Conservation (phyloP, 805 yeast species). For the Myxozyma neglecta region DNA sequence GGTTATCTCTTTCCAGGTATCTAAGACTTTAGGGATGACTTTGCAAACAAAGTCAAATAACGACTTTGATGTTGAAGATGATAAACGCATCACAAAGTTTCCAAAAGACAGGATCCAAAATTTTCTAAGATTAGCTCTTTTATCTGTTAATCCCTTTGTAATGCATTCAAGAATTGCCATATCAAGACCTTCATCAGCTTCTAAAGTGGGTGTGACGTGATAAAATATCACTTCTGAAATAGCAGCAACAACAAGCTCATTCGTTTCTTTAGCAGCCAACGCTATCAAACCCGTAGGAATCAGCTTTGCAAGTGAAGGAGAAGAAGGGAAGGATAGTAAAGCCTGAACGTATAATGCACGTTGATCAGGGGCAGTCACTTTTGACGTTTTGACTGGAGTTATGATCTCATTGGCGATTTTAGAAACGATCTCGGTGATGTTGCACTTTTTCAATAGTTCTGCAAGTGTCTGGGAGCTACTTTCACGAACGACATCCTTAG, state of each 20-base stretch:
- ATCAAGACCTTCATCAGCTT: conserved; percentile 32
- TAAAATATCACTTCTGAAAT: conserved; percentile 52
- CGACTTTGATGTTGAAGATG: conserved; percentile 7
- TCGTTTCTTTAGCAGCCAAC: conserved; percentile 68
- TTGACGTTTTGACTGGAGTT: conserved; percentile 55
- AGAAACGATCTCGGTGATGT: conserved; percentile 36
- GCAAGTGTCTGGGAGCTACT: conserved; percentile 47
- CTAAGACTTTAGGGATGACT: conserved; percentile 36
- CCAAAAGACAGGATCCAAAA: conserved; percentile 66
- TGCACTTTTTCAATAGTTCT: conserved; percentile 36
- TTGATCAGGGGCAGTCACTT: conserved; percentile 63
- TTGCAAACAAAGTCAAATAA: conserved; percentile 30
- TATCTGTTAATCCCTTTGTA: conserved; percentile 62
- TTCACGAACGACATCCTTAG: conserved; percentile 64
- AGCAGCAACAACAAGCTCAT: conserved; percentile 60
- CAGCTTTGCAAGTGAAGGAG: conserved; percentile 40
- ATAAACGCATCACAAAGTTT: conserved; percentile 33
- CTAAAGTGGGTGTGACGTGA: conserved; percentile 44
- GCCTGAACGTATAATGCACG: conserved; percentile 55
- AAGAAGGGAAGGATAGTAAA: conserved; percentile 42
- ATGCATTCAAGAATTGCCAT: conserved; percentile 41
- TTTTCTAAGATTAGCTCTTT: conserved; percentile 61
- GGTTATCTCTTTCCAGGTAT: conserved; percentile 48
- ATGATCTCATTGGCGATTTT: conserved; percentile 54
- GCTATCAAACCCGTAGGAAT: conserved; percentile 50